Evolutionary conservation across 345 rosid species (phyloP), one percentile per base, ranked within the genome.

Genomic region (Ceriops zippeliana): DNA sequence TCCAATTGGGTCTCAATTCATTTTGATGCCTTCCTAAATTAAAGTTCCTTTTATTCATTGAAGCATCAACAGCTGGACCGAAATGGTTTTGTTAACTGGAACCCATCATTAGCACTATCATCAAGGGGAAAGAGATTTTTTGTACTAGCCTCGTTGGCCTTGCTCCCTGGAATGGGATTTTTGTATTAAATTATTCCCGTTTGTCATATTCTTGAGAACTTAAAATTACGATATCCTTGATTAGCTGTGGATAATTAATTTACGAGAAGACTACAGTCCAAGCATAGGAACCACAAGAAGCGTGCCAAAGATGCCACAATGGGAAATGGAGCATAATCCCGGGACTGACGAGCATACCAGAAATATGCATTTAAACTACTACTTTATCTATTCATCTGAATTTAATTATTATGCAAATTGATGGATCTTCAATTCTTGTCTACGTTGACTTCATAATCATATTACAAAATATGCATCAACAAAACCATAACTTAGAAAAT

Each of bases 161-260:
- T 22, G 62, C 62, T 66, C 69, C 75, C 75, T 58, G 24, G 30
- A 61, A 60, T 61, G 72, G 72, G 34, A 37, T 73, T 67, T 73
- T 26, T 37, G 0, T 34, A 58, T 72, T 65, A 57, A 58, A 57
- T 64, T 64, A 58, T 31, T 2, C 26, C 22, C 4, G 4, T 26
- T 11, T 53, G 38, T 38, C n/a, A 9, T 62, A 26, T 35, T 7
- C 37, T 51, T 6, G 26, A 16, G 19, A 54, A 3, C 13, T 13
- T 15, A 42, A 42, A 22, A 24, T 47, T 20, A 46, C 9, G 38
- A 59, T 61, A 42, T 59, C 32, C 28, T 69, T 60, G 31, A n/a
- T 7, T 52, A 22, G 47, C 6, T 11, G 13, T 31, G 1, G 13
- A 56, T 30, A 28, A 28, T 28, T 28, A 13, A 47, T 58, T 19